Evolutionary conservation across 1,284 basidiomycete genomes (phyloP).

Genomic region (Pyrrhoderma lamaoense): DNA sequence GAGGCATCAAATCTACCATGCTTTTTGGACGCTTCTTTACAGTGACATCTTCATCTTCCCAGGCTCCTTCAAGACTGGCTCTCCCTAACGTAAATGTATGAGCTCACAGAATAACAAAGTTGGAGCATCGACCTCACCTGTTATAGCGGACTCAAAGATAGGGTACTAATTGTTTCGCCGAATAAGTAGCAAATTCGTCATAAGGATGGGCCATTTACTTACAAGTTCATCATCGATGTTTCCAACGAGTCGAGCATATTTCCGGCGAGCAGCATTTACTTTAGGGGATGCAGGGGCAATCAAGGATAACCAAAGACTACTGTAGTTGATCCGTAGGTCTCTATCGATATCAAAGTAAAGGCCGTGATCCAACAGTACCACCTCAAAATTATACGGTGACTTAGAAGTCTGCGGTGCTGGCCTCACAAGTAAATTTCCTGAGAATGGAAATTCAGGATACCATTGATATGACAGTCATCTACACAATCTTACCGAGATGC

Average conservation of each 20-base stretch:
- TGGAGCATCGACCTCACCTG: constrained; percentile 31
- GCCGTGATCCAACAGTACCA: constrained; percentile 88
- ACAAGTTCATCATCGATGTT: constrained; percentile 86
- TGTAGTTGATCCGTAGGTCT: constrained; percentile 71
- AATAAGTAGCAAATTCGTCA: neutral
- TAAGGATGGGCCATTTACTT: constrained; percentile 23
- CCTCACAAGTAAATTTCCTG: constrained; percentile 89
- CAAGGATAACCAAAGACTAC: constrained; percentile 80
- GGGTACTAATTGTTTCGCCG: constrained; percentile 47
- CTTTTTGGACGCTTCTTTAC: constrained; percentile 56
- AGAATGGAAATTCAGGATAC: neutral
- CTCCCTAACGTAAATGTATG: constrained; percentile 36
- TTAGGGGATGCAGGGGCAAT: constrained; percentile 64
- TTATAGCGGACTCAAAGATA: constrained; percentile 85
- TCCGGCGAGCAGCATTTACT: constrained; percentile 60
- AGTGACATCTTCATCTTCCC: constrained; percentile 32
- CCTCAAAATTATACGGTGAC: constrained; percentile 91
- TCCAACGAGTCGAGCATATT: constrained; percentile 84
- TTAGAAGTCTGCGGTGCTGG: constrained; percentile 54
- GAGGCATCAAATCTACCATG: constrained; percentile 66
- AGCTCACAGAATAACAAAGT: neutral
- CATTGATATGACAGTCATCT: neutral
- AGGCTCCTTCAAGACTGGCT: constrained; percentile 52
- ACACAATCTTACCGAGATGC: constrained; percentile 48
- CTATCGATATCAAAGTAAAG: constrained; percentile 86